These are phyloP conservation scores for Hepatocystis sp. DNA, from an alignment of 169 alveolate species.

Conservation along the genomic window DNA sequence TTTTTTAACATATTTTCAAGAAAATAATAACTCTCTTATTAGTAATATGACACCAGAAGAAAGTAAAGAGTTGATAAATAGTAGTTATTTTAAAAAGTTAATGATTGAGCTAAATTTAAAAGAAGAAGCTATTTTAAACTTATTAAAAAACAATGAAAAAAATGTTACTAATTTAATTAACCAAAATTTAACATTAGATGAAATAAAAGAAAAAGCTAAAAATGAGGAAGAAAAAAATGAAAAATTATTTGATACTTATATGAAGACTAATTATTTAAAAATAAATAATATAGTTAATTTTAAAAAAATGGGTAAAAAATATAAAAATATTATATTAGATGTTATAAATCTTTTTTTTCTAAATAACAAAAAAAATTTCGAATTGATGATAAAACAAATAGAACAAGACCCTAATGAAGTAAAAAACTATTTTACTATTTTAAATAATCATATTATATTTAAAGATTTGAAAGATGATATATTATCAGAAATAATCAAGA, in stretches of 20 bases:
- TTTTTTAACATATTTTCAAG: slow-evolving; percentile 22
- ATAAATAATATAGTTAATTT: slow-evolving; percentile 38
- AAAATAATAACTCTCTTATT: slow-evolving; percentile 22
- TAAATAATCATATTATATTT: slow-evolving; percentile 18
- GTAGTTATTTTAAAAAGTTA: slow-evolving; percentile 39
- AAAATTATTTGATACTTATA: slow-evolving; percentile 46
- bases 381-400: slow-evolving; percentile 24
- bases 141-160: slow-evolving; percentile 37
- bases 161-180: slow-evolving; percentile 52
- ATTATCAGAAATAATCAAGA: slow-evolving; percentile 32
- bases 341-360: slow-evolving; percentile 34
- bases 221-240: slow-evolving; percentile 49
- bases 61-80: slow-evolving; percentile 51
- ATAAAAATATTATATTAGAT: slow-evolving; percentile 50
- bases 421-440: background rate
- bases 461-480: slow-evolving; percentile 28
- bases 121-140: slow-evolving; percentile 41
- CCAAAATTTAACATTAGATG: slow-evolving; percentile 48
- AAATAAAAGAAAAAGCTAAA: slow-evolving; percentile 53
- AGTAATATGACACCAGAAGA: slow-evolving; percentile 55
- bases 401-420: slow-evolving; percentile 23
- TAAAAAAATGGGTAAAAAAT: slow-evolving; percentile 65
- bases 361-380: slow-evolving; percentile 18
- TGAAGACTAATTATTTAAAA: slow-evolving; percentile 33
- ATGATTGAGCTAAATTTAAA: slow-evolving; percentile 46